Percentiles rank a stretch among this genome's conserved stretches.
Conservation (phyloP, 2,329 filamentous ascomycete genomes). For the Calonectria montana region DNA sequence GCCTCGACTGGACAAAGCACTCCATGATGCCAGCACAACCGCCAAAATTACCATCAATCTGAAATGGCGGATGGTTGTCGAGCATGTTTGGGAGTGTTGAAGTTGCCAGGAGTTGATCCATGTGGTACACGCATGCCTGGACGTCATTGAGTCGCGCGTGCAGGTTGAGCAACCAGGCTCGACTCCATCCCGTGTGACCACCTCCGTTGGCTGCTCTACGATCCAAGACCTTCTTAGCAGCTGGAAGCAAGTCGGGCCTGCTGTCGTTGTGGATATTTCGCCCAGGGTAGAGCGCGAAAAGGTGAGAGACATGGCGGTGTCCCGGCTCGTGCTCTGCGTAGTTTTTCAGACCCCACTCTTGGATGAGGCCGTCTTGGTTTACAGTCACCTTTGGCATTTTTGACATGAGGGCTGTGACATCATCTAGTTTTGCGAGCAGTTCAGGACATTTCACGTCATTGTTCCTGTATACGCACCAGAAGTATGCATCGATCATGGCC, state of each 20-base stretch:
- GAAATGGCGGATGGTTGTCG: conserved; percentile 40
- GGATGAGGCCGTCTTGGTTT: conserved; percentile 43
- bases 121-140: conserved; percentile 22
- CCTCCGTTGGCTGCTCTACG: conserved; percentile 48
- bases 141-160: conserved; percentile 54
- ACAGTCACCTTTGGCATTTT: conserved; percentile 26
- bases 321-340: conserved; percentile 57
- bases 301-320: conserved; percentile 62
- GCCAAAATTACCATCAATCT: conserved; percentile 46
- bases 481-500: conserved; percentile 34
- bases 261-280: conserved; percentile 36
- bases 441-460: not conserved
- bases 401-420: not conserved
- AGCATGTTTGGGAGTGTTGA: conserved; percentile 36
- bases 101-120: conserved; percentile 29
- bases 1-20: conserved; percentile 35
- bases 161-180: conserved; percentile 62
- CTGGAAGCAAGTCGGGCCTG: conserved; percentile 35
- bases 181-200: conserved; percentile 63
- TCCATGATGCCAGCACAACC: conserved; percentile 37
- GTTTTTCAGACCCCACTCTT: conserved; percentile 53
- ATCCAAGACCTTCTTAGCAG: conserved; percentile 44
- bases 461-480: conserved; percentile 25
- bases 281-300: conserved; percentile 61
- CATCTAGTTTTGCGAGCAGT: not conserved